Evolutionary conservation across 495 filamentous ascomycete genomes (phyloP).

Genomic region (Talaromyces liani): DNA sequence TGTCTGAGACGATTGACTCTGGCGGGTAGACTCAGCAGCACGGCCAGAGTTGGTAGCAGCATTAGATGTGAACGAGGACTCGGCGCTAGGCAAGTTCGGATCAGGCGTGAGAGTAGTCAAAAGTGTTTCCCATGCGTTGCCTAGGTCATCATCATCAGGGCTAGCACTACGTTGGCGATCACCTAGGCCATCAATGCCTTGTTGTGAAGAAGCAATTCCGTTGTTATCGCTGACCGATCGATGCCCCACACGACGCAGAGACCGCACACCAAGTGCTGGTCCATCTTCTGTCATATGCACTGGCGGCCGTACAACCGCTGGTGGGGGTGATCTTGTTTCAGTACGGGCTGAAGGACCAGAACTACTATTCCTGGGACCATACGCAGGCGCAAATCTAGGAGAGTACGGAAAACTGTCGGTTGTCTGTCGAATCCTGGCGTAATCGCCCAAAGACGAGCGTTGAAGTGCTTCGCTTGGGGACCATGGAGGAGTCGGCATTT

Average conservation of each 20-base stretch:
- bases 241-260: constrained; percentile 19
- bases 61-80: constrained; percentile 71
- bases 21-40: constrained; percentile 25
- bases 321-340: constrained; percentile 18
- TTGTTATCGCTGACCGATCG: constrained; percentile 19
- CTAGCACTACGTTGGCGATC: constrained; percentile 77
- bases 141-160: constrained; percentile 54
- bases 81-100: constrained; percentile 66
- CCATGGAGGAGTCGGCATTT: constrained; percentile 21
- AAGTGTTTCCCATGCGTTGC: constrained; percentile 68
- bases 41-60: constrained; percentile 33
- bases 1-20: constrained; percentile 26
- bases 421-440: constrained; percentile 12
- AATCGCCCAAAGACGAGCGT: constrained; percentile 16
- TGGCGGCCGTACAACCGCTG: constrained; percentile 14
- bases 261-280: constrained; percentile 9
- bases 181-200: constrained; percentile 62
- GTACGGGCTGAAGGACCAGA: constrained; percentile 18
- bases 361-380: constrained; percentile 21
- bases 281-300: constrained; percentile 1
- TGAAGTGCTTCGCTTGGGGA: constrained; percentile 19
- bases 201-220: constrained; percentile 9
- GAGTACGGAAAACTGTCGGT: constrained; percentile 25
- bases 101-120: constrained; percentile 75
- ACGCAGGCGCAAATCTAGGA: constrained; percentile 41